phyloP scores from a whole-genome alignment of 495 filamentous ascomycete species.

The Penicillium egyptiacum region DNA sequence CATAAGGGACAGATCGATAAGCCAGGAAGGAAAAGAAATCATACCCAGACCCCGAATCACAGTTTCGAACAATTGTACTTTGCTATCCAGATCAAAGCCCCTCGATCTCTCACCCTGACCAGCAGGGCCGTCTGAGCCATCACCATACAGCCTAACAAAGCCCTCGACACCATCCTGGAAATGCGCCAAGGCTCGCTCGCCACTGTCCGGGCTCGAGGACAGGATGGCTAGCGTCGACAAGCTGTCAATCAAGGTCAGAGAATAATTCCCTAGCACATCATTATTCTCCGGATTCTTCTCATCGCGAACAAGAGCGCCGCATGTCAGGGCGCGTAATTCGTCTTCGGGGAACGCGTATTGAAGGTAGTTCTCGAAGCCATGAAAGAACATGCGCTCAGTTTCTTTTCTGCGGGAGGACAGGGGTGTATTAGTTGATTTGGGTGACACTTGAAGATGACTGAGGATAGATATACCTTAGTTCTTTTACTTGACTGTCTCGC shows the following conservation, averaged over 20 bases:
- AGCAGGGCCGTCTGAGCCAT: constrained; percentile 66
- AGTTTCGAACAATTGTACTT: constrained; percentile 97
- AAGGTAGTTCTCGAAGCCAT: constrained; percentile 96
- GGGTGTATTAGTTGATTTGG: neutral
- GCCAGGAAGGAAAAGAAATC: neutral
- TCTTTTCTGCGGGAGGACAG: constrained; percentile 55
- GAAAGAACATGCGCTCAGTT: constrained; percentile 91
- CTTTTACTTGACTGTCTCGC: constrained; percentile 41
- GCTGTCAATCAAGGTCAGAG: constrained; percentile 91
- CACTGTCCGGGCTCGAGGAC: constrained; percentile 63
- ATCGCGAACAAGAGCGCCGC: constrained; percentile 79
- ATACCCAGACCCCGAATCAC: constrained; percentile 84
- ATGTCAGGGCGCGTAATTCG: constrained; percentile 87
- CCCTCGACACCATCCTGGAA: constrained; percentile 79
- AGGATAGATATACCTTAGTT: constrained; percentile 36
- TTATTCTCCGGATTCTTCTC: constrained; percentile 82
- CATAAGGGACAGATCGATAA: neutral
- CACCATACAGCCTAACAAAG: constrained; percentile 84
- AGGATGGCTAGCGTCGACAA: constrained; percentile 90
- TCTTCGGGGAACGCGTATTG: constrained; percentile 93
- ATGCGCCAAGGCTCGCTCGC: constrained; percentile 63
- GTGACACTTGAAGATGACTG: neutral
- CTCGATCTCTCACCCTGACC: constrained; percentile 72
- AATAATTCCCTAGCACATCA: constrained; percentile 96
- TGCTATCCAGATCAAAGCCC: constrained; percentile 94